phyloP scores from a whole-genome alignment of 192 early-diverging fungal species.

The Coemansia sp. region DNA sequence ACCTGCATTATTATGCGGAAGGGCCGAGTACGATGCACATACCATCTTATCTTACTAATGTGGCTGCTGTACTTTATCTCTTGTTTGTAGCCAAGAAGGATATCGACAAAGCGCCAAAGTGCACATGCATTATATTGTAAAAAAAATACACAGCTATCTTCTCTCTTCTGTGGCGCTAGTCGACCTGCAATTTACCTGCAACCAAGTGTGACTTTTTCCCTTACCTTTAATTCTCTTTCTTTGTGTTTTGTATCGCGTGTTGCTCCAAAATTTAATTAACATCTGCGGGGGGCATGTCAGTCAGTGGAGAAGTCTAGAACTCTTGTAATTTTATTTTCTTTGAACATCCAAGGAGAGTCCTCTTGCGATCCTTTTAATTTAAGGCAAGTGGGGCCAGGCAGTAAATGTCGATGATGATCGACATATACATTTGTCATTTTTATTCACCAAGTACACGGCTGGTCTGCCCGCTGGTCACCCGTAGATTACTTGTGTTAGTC shows the following conservation, averaged over 20 bases:
- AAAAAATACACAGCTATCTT: slow-evolving; percentile 12
- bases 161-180: slow-evolving; percentile 3
- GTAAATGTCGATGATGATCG: not conserved
- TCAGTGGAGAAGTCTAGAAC: not conserved
- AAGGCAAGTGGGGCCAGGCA: not conserved
- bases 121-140: slow-evolving; percentile 48
- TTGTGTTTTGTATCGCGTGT: not conserved
- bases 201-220: not conserved
- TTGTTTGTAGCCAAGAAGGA: slow-evolving; percentile 47
- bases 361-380: not conserved
- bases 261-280: not conserved
- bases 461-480: not conserved
- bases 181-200: not conserved
- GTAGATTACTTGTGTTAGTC: not conserved
- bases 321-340: not conserved
- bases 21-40: not conserved
- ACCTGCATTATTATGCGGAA: slow-evolving; percentile 4
- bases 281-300: not conserved
- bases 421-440: not conserved
- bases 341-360: not conserved
- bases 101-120: slow-evolving; percentile 43
- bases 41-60: too few species aligned
- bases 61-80: not conserved
- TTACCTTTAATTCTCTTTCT: not conserved
- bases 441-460: not conserved